Evolutionary conservation across 176 grass and related monocot species (phyloP).

Genomic region (Musa schizocarpa): DNA sequence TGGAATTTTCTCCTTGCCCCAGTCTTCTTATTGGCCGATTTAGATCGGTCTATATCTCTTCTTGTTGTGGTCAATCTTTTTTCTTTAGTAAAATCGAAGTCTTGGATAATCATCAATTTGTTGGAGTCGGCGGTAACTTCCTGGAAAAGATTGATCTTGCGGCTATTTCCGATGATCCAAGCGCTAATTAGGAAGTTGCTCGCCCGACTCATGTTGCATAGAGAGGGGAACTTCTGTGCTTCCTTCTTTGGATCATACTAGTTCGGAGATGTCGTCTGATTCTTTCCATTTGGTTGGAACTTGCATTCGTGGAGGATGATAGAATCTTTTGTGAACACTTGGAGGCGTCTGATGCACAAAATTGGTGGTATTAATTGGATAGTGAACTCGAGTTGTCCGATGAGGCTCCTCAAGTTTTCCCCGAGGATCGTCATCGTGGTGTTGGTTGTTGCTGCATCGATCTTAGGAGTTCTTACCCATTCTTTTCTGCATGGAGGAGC

Average conservation of each 20-base stretch:
- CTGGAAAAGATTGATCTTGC: not conserved
- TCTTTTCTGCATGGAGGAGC: not conserved
- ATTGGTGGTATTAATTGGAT: not conserved
- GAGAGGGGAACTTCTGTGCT: not conserved
- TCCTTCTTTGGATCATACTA: not conserved
- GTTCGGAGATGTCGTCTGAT: not conserved
- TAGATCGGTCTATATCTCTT: not conserved
- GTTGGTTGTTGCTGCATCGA: not conserved
- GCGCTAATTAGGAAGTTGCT: not conserved
- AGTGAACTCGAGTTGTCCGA: not conserved
- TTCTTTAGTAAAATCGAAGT: not conserved
- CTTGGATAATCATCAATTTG: not conserved
- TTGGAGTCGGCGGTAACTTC: not conserved
- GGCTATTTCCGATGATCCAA: not conserved
- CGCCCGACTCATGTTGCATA: not conserved
- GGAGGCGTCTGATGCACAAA: not conserved
- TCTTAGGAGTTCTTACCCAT: slow-evolving; percentile 15
- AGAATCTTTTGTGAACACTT: not conserved
- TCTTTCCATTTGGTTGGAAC: not conserved
- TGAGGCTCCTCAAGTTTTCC: not conserved
- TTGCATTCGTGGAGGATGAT: not conserved
- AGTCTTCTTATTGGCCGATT: not conserved
- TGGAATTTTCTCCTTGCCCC: not conserved
- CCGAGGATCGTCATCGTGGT: not conserved
- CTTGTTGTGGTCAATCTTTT: not conserved